These are phyloP conservation scores for Cadophora gregata DNA, from an alignment of 2,329 filamentous ascomycete genomes.

Conservation along the genomic window DNA sequence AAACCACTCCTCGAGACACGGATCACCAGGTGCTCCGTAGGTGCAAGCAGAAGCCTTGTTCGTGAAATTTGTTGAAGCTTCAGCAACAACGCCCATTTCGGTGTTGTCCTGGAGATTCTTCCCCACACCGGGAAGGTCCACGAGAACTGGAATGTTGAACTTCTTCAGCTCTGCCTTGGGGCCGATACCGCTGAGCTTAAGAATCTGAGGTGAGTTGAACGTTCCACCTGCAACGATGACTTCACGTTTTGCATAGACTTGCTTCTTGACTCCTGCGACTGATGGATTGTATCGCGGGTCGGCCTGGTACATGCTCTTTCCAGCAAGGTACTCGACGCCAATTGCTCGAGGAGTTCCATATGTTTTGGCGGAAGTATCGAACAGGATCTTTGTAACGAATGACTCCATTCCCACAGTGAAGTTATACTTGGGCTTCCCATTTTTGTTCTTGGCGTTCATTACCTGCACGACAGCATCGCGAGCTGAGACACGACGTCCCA, in stretches of 20 bases:
- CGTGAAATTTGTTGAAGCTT: conserved; percentile 47
- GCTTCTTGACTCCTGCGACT: conserved; percentile 36
- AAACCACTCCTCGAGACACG: conserved; percentile 45
- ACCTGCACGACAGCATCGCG: conserved; percentile 39
- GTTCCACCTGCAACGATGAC: conserved; percentile 55
- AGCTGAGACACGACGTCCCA: conserved; percentile 33
- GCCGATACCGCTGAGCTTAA: conserved; percentile 53
- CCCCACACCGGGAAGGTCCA: conserved; percentile 67
- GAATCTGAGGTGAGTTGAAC: conserved; percentile 53
- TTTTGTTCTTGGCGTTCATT: conserved; percentile 26
- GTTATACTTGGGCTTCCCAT: conserved; percentile 30
- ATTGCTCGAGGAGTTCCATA: conserved; percentile 44
- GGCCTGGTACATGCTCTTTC: conserved; percentile 50
- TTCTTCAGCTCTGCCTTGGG: conserved; percentile 46
- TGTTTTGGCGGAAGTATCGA: conserved; percentile 40
- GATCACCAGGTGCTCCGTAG: conserved; percentile 45
- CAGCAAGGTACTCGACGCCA: conserved; percentile 51
- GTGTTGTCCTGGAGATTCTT: conserved; percentile 62
- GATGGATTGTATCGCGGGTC: conserved; percentile 45
- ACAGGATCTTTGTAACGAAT: conserved; percentile 50
- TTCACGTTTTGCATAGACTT: conserved; percentile 45
- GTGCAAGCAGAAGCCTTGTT: conserved; percentile 46
- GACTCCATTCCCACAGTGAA: conserved; percentile 31
- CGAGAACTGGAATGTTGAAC: conserved; percentile 57
- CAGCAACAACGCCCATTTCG: conserved; percentile 54